Evolutionary conservation across 352 stramenopile species (phyloP), one percentile per base, ranked within the genome.

Genomic region (Phytophthora tubulina): DNA sequence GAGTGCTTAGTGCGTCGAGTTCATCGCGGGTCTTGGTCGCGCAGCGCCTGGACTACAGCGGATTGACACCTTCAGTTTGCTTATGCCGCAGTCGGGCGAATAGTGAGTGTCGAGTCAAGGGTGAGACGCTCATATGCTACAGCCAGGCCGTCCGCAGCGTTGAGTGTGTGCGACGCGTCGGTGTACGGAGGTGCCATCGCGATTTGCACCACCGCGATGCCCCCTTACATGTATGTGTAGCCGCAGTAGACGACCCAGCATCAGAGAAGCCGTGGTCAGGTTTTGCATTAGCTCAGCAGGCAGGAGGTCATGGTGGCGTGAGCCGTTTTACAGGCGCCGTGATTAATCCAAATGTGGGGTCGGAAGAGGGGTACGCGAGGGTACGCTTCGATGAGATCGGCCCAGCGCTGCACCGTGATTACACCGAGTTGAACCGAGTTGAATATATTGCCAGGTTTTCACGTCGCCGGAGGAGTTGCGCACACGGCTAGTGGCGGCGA

Each of bases 151-250:
- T 3, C 6, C 8, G 17, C 15, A 27, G 8, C 11, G 27, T 51
- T 42, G 59, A 58, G 13, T 38, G 31, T 52, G 48, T 56, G 36
- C 53, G 53, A 65, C 63, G 63, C 38, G 49, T 32, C 27, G 15
- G 49, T 72, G 57, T 73, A 73, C 56, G 35, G 11, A 30, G 6
- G 36, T 73, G 50, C 66, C 50, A 48, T 45, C 8, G 14, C 17
- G 66, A 73, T 73, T 72, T 72, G 65, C 57, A 53, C 56, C 35
- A 9, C 21, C 17, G 33, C 52, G 30, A 50, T 55, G 42, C 54
- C 30, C 52, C 36, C 52, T 14, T 17, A 61, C 4, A 50, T 31
- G 42, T 30, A n/a, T 15, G n/a, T 39, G 27, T 39, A 39, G 48
- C 0, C 27, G 45, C 45, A 54, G 42, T 15, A 46, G 42, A 36